Base-by-base conservation (phyloP, 495 filamentous ascomycete genomes). In the Rostrohypoxylon terebratum region DNA sequence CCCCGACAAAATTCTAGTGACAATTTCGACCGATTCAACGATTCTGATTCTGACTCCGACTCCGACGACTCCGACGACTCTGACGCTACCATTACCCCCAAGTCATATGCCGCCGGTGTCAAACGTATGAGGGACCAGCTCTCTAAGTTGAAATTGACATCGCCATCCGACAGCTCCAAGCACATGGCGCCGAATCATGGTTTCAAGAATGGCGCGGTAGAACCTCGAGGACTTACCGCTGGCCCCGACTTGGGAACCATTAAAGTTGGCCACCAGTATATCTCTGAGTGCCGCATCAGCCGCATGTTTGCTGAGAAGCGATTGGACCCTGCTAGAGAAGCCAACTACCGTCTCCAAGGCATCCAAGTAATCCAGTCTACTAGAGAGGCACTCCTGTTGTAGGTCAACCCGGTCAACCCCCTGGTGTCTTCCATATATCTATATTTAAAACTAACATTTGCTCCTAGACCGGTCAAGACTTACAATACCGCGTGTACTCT, bases 401-500 rank as follows among this genome's bases (percentile, higher is more conserved):
- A 55, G 64, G 68, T 68, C 21, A n/a, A n/a, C n/a, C n/a, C n/a
- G n/a, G n/a, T n/a, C n/a, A n/a, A 20, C 36, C n/a, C 9, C 20
- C 2, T 6, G 20, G 6, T 0, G 25, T 31, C 25, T 34, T 18
- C 23, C 36, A 20, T 38, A 28, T 42, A 42, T 42, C 38, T 14
- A 44, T n/a, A n/a, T 31, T 20, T 14, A 28, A 61, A 40, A 69
- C 44, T 18, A 57, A 33, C 36, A 10, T 57, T 59, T 5, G 28
- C 50, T 33, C 63, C 36, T 61, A 91, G 90, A 31, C 94, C 94
- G 3, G 88, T 96, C 33, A 89, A 90, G 50, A 97, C 94, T 4
- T 97, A 90, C 77, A 90, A 92, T 72, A 96, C 93, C 0, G 94
- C 94, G 9, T 89, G 89, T 47, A 87, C 90, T 11, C 96, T 96